These are phyloP conservation scores for Pichia sporocuriosa DNA, from an alignment of 805 yeast genomes.

Conservation along the genomic window DNA sequence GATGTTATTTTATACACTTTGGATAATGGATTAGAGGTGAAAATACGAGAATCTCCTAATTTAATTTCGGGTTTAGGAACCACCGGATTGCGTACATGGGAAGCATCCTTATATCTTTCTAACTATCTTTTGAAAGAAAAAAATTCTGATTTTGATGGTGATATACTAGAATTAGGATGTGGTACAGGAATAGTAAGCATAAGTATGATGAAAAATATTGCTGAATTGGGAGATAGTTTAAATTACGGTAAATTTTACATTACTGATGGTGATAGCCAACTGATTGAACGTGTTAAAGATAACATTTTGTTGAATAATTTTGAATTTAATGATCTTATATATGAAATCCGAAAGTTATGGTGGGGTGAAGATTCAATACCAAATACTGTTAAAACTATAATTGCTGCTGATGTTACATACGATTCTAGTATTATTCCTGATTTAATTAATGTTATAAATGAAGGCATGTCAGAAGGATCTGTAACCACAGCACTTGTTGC, in stretches of 20 bases:
- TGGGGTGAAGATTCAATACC: conserved; percentile 49
- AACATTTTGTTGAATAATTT: conserved; percentile 47
- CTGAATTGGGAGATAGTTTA: neutral
- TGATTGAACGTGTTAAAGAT: conserved; percentile 40
- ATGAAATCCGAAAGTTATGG: conserved; percentile 42
- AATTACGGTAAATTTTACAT: conserved; percentile 29
- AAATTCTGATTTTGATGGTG: neutral
- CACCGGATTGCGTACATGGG: conserved; percentile 92
- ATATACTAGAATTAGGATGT: conserved; percentile 70
- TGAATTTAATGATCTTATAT: too few species aligned
- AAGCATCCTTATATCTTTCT: conserved; percentile 69
- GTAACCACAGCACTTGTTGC: conserved; percentile 39
- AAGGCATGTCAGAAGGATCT: conserved; percentile 25
- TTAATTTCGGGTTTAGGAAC: conserved; percentile 70
- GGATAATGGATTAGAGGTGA: conserved; percentile 17
- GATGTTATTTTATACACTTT: conserved; percentile 33
- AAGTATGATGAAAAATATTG: conserved; percentile 26
- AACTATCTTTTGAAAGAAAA: conserved; percentile 35
- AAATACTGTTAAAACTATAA: conserved; percentile 39
- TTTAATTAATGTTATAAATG: conserved; percentile 44
- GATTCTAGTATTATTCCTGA: conserved; percentile 55
- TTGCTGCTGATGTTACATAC: conserved; percentile 89
- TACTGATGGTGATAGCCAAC: conserved; percentile 63
- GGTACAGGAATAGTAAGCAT: conserved; percentile 83
- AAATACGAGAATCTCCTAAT: conserved; percentile 54